Evolutionary conservation across 257 asterid species (phyloP).

Genomic region (Solanum piurae): DNA sequence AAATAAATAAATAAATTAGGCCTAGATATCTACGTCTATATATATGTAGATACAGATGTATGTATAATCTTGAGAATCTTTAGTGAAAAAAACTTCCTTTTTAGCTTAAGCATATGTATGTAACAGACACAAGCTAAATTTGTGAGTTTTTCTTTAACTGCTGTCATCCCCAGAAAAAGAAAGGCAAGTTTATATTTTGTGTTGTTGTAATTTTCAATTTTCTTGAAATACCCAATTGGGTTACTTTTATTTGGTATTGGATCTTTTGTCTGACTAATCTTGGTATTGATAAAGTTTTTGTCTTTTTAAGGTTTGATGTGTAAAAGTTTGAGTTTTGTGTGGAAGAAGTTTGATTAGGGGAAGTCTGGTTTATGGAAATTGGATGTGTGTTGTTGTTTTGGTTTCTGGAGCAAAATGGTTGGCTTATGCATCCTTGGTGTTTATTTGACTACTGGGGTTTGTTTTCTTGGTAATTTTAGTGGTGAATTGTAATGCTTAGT

Average conservation of each 20-base stretch:
- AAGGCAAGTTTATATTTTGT: neutral
- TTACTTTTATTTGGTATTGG: neutral
- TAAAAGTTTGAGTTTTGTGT: neutral
- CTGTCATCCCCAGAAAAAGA: neutral
- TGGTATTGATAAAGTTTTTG: neutral
- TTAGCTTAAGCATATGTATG: neutral
- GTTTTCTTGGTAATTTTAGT: neutral
- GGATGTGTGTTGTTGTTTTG: neutral
- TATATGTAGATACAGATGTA: neutral
- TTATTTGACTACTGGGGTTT: neutral
- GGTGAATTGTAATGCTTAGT: neutral
- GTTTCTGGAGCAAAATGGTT: neutral
- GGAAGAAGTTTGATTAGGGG: neutral
- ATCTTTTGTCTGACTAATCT: neutral
- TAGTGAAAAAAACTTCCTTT: neutral
- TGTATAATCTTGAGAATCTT: neutral
- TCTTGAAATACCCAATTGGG: constrained; percentile 1
- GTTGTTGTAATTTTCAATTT: neutral
- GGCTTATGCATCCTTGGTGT: neutral
- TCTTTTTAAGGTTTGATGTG: neutral
- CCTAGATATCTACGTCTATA: neutral
- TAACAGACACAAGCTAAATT: neutral
- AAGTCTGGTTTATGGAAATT: neutral
- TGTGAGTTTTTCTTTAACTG: neutral
- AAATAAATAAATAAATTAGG: neutral